Base-by-base conservation (phyloP, 495 filamentous ascomycete genomes). In the Elasticomyces elasticus region DNA sequence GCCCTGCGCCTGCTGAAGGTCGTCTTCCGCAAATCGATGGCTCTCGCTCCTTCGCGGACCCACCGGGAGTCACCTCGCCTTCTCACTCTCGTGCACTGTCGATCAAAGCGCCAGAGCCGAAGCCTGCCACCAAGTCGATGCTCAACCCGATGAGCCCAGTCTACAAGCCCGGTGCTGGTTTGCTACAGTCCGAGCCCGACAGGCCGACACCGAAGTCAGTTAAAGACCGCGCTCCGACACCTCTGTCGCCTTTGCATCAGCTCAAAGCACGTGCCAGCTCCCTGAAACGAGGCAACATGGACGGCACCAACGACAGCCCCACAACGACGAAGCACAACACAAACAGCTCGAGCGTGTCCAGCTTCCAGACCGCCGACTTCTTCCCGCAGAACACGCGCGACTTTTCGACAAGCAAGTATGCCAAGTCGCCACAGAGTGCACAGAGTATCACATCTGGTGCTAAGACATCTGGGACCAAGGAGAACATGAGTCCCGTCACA, bases 331-430 rank as follows among this genome's bases (percentile, higher is more conserved):
- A 52, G 23, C 44, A 23, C 22, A 37, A 62, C 31, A 12, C 54
- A 19, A 62, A 66, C 49, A 64, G 64, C 49, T 47, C 53, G 15
- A 70, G 67, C 54, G 22, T 62, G 19, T 66, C 67, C 11, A 70
- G 66, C 41, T 62, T 71, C 28, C 50, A 60, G 37, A 71, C 69
- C 1, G 60, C 60, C 40, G 67, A 70, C 59, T 71, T 71, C 66
- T 71, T 71, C 52, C 69, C 69, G 13, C 58, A 42, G 30, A 67
- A 70, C 52, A 64, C 67, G 1, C 46, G 59, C 40, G 69, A 71
- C 27, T 65, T 67, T 48, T 69, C 67, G 0, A 59, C 62, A 11
- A 38, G 64, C 58, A 46, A 61, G 54, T 40, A 57, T 42, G 47
- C 48, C 5, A 54, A 52, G 20, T 26, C 30, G 2, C 38, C 35